These are phyloP conservation scores for Scheffersomyces titani DNA, from an alignment of 1,139 yeast genomes.

Conservation along the genomic window DNA sequence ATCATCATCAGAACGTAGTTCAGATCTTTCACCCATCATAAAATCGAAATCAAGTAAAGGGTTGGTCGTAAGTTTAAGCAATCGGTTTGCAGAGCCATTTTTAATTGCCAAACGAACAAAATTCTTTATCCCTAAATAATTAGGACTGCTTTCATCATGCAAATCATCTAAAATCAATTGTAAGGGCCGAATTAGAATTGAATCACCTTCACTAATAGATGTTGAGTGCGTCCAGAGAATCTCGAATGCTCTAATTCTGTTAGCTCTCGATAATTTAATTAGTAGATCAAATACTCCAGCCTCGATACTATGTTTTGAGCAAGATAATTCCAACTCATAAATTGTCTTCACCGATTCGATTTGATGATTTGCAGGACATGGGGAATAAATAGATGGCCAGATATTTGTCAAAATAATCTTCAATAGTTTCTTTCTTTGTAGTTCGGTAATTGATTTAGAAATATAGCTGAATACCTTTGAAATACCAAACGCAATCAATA, in stretches of 20 bases:
- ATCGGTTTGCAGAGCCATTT: conserved; percentile 57
- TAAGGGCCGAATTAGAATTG: conserved; percentile 63
- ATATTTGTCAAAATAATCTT: conserved; percentile 40
- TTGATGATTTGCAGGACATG: conserved; percentile 51
- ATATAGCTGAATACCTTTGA: conserved; percentile 45
- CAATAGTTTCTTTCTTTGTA: conserved; percentile 33
- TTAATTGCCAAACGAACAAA: conserved; percentile 58
- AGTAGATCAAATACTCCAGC: conserved; percentile 59
- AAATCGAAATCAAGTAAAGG: conserved; percentile 49
- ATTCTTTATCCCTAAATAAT: conserved; percentile 47
- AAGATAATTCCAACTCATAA: conserved; percentile 41
- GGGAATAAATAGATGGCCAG: conserved; percentile 49
- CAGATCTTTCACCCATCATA: conserved; percentile 17
- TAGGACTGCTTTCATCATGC: conserved; percentile 38
- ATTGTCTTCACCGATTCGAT: conserved; percentile 62
- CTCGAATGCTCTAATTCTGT: conserved; percentile 50
- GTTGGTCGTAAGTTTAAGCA: conserved; percentile 57
- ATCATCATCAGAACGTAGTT: conserved; percentile 46
- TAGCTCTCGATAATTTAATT: conserved; percentile 32
- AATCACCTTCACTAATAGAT: conserved; percentile 40
- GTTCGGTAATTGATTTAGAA: conserved; percentile 20
- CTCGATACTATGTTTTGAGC: conserved; percentile 50
- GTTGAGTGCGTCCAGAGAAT: conserved; percentile 63
- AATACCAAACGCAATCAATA: conserved; percentile 45
- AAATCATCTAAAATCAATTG: conserved; percentile 68